Conservation (phyloP, 139 green algal species). For the Diplosphaera chodatii region DNA sequence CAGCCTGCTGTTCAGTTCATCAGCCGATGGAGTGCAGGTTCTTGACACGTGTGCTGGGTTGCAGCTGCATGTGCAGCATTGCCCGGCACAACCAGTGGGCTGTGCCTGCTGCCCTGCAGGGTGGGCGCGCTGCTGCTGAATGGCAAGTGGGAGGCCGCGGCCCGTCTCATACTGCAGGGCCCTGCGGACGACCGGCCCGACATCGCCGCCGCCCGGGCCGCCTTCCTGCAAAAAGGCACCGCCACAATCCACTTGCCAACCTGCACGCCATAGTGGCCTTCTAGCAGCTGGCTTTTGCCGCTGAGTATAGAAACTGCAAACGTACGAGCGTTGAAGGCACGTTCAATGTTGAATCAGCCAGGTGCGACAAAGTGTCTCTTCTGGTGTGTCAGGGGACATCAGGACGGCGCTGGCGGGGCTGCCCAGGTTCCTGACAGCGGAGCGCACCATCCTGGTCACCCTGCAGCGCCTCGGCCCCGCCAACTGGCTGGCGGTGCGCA, state of each 20-base stretch:
- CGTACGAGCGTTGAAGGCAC: too few relatives aligned
- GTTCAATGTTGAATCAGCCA: too few relatives aligned
- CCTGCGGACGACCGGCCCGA: conserved; percentile 17
- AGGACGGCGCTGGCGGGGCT: conserved; percentile 45
- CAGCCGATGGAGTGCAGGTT: too few relatives aligned
- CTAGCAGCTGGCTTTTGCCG: too few relatives aligned
- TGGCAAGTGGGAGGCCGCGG: conserved; percentile 62
- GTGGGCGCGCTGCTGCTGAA: conserved; percentile 66
- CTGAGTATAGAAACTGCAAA: too few relatives aligned
- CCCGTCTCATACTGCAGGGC: conserved; percentile 55
- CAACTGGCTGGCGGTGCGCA: conserved; percentile 6
- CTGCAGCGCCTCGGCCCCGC: conserved; percentile 14
- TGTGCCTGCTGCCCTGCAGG: conserved; percentile 25
- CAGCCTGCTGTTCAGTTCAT: too few relatives aligned
- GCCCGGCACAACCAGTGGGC: too few relatives aligned
- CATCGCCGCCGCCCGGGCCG: conserved; percentile 11
- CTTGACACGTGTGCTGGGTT: too few relatives aligned
- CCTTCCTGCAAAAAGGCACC: conserved; percentile 29
- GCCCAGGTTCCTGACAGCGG: conserved; percentile 45
- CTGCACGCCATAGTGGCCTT: too few relatives aligned
- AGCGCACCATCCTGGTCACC: conserved; percentile 49
- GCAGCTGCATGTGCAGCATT: too few relatives aligned
- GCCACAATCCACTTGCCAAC: too few relatives aligned
- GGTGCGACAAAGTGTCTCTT: too few relatives aligned
- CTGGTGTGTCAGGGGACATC: conserved; percentile 25